Percentiles rank a stretch among this genome's conserved stretches.
phyloP scores from a whole-genome alignment of 2,329 filamentous ascomycete species.

The Erysiphe pisi region DNA sequence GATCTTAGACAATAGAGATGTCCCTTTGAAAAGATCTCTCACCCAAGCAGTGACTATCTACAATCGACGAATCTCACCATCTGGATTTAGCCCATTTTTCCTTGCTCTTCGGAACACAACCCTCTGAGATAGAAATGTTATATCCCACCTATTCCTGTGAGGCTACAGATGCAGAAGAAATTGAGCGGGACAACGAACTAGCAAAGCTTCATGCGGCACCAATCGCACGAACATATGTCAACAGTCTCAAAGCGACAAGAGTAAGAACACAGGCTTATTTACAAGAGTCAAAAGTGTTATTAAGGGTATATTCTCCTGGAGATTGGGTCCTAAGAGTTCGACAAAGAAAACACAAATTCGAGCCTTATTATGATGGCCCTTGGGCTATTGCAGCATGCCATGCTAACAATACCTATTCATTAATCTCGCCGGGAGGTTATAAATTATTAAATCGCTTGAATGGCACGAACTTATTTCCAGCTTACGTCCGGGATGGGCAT shows the following conservation, averaged over 20 bases:
- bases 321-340: neutral
- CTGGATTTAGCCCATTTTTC: neutral
- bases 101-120: slow-evolving; percentile 1
- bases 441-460: neutral
- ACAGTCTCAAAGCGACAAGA: neutral
- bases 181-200: neutral
- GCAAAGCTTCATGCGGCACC: neutral
- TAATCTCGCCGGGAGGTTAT: neutral
- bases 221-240: neutral
- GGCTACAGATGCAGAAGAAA: neutral
- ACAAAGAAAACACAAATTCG: slow-evolving; percentile 3
- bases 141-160: neutral
- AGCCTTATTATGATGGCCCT: neutral
- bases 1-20: neutral
- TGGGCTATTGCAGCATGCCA: neutral
- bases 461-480: neutral
- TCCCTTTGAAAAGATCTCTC: neutral
- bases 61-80: neutral
- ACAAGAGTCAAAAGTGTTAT: neutral
- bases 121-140: neutral
- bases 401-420: neutral
- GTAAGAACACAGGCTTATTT: neutral
- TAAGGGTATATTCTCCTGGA: neutral
- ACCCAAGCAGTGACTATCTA: neutral
- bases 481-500: neutral